A percentile compares a stretch with the other conserved stretches of the same genome.
Evolutionary conservation across 495 filamentous ascomycete species (phyloP).

Genomic region (Aspergillus conjunctus): DNA sequence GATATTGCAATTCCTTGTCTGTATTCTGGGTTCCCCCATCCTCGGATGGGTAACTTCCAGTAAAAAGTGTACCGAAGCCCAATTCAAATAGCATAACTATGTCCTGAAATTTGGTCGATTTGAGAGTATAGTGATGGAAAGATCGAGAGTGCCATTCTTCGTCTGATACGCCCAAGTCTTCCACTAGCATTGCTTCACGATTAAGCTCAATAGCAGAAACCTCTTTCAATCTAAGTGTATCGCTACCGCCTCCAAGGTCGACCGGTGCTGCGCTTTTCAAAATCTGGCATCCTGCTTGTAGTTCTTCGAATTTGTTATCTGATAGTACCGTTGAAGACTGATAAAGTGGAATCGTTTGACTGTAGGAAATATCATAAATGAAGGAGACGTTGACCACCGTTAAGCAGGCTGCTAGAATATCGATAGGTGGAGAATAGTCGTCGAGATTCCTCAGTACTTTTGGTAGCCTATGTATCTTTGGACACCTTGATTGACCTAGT

Average conservation of each 20-base stretch:
- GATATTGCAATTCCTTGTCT: slow-evolving; percentile 8
- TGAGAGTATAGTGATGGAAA: neutral
- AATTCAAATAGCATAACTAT: slow-evolving; percentile 28
- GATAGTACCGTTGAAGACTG: neutral
- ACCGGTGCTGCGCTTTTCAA: neutral
- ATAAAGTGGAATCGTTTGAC: neutral
- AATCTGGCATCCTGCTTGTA: neutral
- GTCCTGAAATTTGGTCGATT: neutral
- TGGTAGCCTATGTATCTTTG: slow-evolving; percentile 22
- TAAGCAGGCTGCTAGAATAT: slow-evolving; percentile 24
- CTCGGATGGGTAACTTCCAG: neutral
- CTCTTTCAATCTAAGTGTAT: neutral
- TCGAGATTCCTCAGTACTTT: slow-evolving; percentile 20
- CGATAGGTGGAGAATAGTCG: slow-evolving; percentile 25
- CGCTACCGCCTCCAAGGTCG: neutral
- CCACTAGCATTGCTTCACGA: neutral
- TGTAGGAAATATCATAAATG: slow-evolving; percentile 15
- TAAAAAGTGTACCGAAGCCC: slow-evolving; percentile 33
- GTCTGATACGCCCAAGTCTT: neutral
- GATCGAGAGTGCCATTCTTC: neutral
- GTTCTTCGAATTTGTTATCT: neutral
- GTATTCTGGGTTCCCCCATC: neutral
- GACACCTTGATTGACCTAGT: neutral
- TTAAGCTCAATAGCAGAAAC: neutral
- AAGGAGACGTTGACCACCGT: slow-evolving; percentile 30